Percentiles rank a stretch among this genome's conserved stretches.
phyloP scores from a whole-genome alignment of 2,329 filamentous ascomycete species.

The Venturia effusa region DNA sequence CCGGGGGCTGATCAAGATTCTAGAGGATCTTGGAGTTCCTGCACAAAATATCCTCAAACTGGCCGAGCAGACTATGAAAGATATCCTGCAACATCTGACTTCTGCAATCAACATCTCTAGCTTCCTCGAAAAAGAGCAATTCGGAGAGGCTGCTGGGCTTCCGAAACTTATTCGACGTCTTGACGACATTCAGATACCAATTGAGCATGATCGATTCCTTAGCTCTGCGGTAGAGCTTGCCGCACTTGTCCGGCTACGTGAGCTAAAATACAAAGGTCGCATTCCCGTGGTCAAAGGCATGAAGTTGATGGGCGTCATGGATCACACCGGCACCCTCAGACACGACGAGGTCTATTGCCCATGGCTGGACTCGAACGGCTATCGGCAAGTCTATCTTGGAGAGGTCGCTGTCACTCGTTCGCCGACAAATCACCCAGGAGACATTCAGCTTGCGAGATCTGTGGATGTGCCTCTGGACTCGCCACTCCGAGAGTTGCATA shows the following conservation, averaged over 20 bases:
- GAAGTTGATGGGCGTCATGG: conserved; percentile 76
- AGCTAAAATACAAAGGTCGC: conserved; percentile 67
- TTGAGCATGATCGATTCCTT: conserved; percentile 58
- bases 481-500: conserved; percentile 50
- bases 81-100: conserved; percentile 48
- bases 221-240: conserved; percentile 59
- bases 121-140: conserved; percentile 52
- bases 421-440: conserved; percentile 71
- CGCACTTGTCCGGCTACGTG: conserved; percentile 57
- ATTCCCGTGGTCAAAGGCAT: conserved; percentile 60
- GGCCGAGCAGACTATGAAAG: conserved; percentile 51
- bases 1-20: conserved; percentile 71
- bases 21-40: conserved; percentile 63
- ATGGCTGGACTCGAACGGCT: conserved; percentile 14
- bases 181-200: conserved; percentile 48
- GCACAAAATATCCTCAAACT: conserved; percentile 50
- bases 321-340: conserved; percentile 59
- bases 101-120: conserved; percentile 50
- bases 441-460: conserved; percentile 57
- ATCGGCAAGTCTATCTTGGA: conserved; percentile 23
- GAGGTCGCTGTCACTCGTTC: conserved; percentile 61
- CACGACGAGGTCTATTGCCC: conserved; percentile 41
- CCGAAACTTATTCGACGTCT: conserved; percentile 52
- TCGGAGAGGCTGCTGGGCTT: conserved; percentile 51
- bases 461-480: conserved; percentile 48